A percentile compares a stretch with the other conserved stretches of the same genome.
phyloP scores from a whole-genome alignment of 2,329 filamentous ascomycete genomes.

The Curvularia hawaiiensis region DNA sequence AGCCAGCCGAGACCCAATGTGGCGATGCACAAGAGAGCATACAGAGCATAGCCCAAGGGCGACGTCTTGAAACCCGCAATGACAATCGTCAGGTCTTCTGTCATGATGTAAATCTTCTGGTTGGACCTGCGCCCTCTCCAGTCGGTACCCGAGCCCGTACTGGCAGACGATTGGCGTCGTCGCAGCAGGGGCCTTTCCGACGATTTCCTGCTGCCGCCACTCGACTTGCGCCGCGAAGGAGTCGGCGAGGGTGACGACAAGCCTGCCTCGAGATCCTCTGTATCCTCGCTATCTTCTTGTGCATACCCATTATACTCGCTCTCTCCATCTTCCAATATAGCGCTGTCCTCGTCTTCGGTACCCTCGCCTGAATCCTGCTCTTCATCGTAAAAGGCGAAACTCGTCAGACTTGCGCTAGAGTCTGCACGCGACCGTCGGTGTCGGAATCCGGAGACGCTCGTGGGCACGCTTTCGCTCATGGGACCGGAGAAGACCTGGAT shows the following conservation, averaged over 20 bases:
- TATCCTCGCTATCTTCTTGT: constrained; percentile 52
- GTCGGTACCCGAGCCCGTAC: constrained; percentile 66
- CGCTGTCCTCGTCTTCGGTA: constrained; percentile 41
- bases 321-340: constrained; percentile 40
- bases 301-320: constrained; percentile 44
- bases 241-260: constrained; percentile 27
- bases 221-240: constrained; percentile 63
- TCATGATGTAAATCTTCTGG: constrained; percentile 92
- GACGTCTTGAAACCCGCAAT: constrained; percentile 90
- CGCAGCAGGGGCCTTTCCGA: constrained; percentile 68
- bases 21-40: constrained; percentile 70
- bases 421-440: constrained; percentile 81
- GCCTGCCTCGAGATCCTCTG: constrained; percentile 56
- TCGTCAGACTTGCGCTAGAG: constrained; percentile 72
- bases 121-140: constrained; percentile 66
- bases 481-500: constrained; percentile 82
- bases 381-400: constrained; percentile 74
- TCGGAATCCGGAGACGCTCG: constrained; percentile 87
- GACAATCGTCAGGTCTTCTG: constrained; percentile 92
- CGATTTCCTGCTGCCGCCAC: constrained; percentile 64
- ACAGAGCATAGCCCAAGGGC: constrained; percentile 68
- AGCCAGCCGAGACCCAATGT: constrained; percentile 83
- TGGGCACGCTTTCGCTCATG: constrained; percentile 93
- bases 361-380: constrained; percentile 62
- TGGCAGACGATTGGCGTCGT: constrained; percentile 71